phyloP scores from a whole-genome alignment of 345 rosid species.

The Pistacia integerrima region DNA sequence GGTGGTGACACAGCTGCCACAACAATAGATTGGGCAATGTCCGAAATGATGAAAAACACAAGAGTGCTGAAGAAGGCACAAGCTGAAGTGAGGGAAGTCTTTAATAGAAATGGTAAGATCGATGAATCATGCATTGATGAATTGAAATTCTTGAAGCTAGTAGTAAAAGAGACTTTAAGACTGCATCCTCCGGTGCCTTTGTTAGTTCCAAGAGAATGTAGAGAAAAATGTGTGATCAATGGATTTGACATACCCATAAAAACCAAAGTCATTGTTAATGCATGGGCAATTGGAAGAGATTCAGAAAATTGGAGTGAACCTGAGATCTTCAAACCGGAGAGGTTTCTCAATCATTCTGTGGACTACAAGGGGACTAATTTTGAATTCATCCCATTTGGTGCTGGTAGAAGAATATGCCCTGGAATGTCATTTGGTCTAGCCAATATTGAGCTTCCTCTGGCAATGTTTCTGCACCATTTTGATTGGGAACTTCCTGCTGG shows the following conservation, averaged over 20 bases:
- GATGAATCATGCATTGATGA: background rate
- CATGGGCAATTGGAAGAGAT: too few species aligned
- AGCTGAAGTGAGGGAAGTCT: slow-evolving; percentile 28
- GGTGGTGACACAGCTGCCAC: slow-evolving; percentile 37
- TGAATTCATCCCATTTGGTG: too few species aligned
- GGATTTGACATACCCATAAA: slow-evolving; percentile 35
- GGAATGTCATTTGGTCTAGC: too few species aligned
- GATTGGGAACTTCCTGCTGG: too few species aligned
- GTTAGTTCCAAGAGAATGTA: slow-evolving; percentile 29
- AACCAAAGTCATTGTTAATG: slow-evolving; percentile 22
- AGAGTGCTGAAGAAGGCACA: slow-evolving; percentile 25
- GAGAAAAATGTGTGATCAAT: slow-evolving; percentile 22
- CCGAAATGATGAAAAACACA: slow-evolving; percentile 32
- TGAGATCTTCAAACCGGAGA: too few species aligned
- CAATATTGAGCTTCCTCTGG: too few species aligned
- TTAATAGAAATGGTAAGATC: slow-evolving; percentile 16
- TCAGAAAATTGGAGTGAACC: too few species aligned
- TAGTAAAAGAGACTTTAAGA: slow-evolving; percentile 30
- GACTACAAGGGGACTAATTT: too few species aligned
- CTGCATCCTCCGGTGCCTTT: slow-evolving; percentile 16
- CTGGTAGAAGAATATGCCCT: too few species aligned
- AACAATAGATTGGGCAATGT: slow-evolving; percentile 31
- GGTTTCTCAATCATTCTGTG: too few species aligned
- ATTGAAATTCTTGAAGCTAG: slow-evolving; percentile 20
- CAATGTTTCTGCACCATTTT: too few species aligned